Base-by-base conservation (phyloP, 2,329 filamentous ascomycete species). In the Triangularia verruculosa region DNA sequence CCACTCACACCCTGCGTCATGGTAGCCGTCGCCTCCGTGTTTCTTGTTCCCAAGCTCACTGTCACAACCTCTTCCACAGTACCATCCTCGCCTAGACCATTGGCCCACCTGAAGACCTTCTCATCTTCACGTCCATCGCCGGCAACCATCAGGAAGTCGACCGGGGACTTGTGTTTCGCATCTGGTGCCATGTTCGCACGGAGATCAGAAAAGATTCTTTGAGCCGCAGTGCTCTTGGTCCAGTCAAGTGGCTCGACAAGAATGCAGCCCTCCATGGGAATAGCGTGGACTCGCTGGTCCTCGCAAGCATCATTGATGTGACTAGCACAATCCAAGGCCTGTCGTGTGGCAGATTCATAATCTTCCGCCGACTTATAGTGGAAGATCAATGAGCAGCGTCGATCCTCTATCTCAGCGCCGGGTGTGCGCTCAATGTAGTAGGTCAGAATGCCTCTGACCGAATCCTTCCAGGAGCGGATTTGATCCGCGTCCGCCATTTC, bases 291-390 rank as follows among this genome's bases (percentile, higher is more conserved):
- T 30, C 88, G 85, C 76, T 96, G 91, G 61, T 84, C 86, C 73
- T 92, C 89, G 74, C 93, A 97, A 0, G 92, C 91, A 73, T 97
- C 93, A 73, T 98, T 98, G 81, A 98, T 95, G 72, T 97, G 93
- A 66, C 91, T 93, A 0, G 92, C 92, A 72, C 93, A 96, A 74
- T 98, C 94, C 20, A 89, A 90, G 0, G 93, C 94, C 71, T 93
- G 90, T 20, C 92, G 88, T 63, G 85, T 83, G 0, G 93, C 93
- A 24, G 86, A 84, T 59, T 89, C 86, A 63, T 86, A 86, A 73
- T 97, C 92, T 61, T 92, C 90, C 1, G 90, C 89, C 60, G 88
- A 88, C 74, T 91, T 90, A 78, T 95, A 96, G 76, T 96, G 92
- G 81, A 97, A 97, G 63, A 96, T 86, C 24, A 97, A 81, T 43